These are phyloP conservation scores for Penicillium sp. DNA, from an alignment of 2,329 filamentous ascomycete species.

Conservation along the genomic window DNA sequence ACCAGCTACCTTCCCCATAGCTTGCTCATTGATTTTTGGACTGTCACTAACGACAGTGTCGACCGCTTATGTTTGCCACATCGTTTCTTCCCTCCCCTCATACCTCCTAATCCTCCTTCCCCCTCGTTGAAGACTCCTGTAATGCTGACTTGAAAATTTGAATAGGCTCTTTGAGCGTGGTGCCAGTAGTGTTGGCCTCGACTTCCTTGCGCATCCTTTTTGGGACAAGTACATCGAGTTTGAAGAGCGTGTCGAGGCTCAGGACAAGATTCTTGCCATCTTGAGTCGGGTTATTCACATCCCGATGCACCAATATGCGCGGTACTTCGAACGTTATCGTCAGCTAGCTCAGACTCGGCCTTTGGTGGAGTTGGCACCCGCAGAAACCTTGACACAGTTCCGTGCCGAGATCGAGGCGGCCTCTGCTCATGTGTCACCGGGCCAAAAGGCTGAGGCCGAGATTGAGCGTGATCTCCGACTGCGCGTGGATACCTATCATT, in stretches of 20 bases:
- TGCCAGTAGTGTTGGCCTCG: conserved; percentile 75
- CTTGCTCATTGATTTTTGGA: conserved; percentile 39
- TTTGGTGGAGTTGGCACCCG: conserved; percentile 64
- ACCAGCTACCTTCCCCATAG: conserved; percentile 24
- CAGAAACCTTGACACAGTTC: conserved; percentile 63
- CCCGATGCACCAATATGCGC: conserved; percentile 90
- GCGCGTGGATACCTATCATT: conserved; percentile 73
- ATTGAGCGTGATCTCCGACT: conserved; percentile 75
- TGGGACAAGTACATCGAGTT: conserved; percentile 99
- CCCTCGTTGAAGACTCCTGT: conserved; percentile 7
- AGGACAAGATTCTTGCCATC: conserved; percentile 79
- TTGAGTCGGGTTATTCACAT: conserved; percentile 78
- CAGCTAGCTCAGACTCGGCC: conserved; percentile 68
- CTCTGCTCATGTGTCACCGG: conserved; percentile 39
- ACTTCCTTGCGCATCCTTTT: conserved; percentile 91
- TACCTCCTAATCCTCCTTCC: conserved; percentile 29
- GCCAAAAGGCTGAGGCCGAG: conserved; percentile 64
- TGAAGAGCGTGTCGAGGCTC: conserved; percentile 80
- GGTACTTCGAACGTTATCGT: conserved; percentile 89
- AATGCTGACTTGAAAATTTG: conserved; percentile 36
- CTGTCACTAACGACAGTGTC: conserved; percentile 34
- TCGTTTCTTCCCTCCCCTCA: conserved; percentile 34
- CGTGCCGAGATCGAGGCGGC: conserved; percentile 63
- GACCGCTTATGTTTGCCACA: conserved; percentile 43
- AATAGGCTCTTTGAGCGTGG: conserved; percentile 86